Base-by-base conservation (phyloP, 108 stramenopile species). In the Cyclotella choctawhatcheeana region DNA sequence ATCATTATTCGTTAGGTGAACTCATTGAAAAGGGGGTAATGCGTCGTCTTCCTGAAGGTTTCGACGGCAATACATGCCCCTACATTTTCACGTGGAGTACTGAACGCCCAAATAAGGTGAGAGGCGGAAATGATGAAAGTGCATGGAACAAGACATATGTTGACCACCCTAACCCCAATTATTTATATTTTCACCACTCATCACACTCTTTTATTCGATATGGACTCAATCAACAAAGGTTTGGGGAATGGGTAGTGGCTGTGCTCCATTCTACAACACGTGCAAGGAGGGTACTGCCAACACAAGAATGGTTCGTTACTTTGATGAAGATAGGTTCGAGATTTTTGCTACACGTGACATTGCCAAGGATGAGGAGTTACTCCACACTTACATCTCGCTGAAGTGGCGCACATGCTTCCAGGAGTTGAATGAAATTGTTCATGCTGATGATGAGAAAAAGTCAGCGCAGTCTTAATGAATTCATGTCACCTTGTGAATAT, bases 231-330 rank as follows among this genome's bases (percentile, higher is more conserved):
- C 8, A 8, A 40, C 12, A 40, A 40, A 84, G 79, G 79, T 74
- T 6, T 90, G 89, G 89, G 89, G 81, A 34, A 90, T 90, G 89
- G 89, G 83, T 55, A 78, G 76, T 48, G 89, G 89, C 22, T 87
- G 86, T 69, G 65, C 89, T 40, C 81, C 89, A 44, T 90, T 77
- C 50, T 90, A 87, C 78, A 90, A 90, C 58, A 90, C 89, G 54
- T 74, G 76, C 61, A 86, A 80, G 48, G 83, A 85, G 48, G 83
- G 82, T 48, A 82, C 78, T 22, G 89, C 86, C 69, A 89, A 89
- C 73, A 89, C 89, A 30, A 54, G 73, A 59, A 89, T 89, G 89
- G 85, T 84, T 32, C 84, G 89, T 30, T 79, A 74, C 70, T 89
- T 86, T 58, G 86, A 89, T 27, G 86, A 89, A 35, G 85, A 89